Percentiles rank a stretch among this genome's conserved stretches.
These are phyloP conservation scores for Paramyrothecium roridum DNA, from an alignment of 2,329 filamentous ascomycete genomes.

Conservation along the genomic window DNA sequence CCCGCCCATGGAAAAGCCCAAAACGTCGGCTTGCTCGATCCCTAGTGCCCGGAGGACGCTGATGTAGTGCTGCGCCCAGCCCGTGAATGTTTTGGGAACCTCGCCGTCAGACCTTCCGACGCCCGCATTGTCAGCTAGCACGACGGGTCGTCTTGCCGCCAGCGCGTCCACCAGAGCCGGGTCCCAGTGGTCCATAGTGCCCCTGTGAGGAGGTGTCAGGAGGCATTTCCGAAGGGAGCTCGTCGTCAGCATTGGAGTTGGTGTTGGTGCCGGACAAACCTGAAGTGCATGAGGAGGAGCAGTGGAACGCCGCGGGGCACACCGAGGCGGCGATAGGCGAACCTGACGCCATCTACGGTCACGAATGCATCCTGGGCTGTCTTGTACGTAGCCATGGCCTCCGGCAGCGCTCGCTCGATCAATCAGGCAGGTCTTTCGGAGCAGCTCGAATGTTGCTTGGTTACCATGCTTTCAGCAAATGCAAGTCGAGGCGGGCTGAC, in stretches of 20 bases:
- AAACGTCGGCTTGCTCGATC: constrained; percentile 36
- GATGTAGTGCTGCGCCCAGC: constrained; percentile 29
- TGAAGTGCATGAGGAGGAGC: constrained; percentile 26
- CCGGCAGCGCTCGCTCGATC: not conserved
- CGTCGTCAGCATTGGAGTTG: not conserved
- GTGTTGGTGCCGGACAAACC: constrained; percentile 15
- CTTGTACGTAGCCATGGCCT: constrained; percentile 24
- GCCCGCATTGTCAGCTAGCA: constrained; percentile 46
- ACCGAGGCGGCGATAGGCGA: constrained; percentile 28
- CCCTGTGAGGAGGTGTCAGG: too few relatives aligned
- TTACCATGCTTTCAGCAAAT: not conserved
- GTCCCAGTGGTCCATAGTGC: constrained; percentile 38
- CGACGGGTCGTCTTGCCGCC: constrained; percentile 34
- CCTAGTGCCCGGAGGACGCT: constrained; percentile 33
- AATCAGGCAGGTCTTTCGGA: not conserved
- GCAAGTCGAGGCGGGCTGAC: not conserved
- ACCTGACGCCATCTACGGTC: constrained; percentile 23
- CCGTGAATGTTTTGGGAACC: constrained; percentile 28
- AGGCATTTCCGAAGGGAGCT: too few relatives aligned
- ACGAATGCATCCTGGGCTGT: constrained; percentile 22
- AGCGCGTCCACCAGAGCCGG: constrained; percentile 42
- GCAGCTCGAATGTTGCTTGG: too few relatives aligned
- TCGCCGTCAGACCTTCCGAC: constrained; percentile 40
- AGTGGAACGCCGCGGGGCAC: constrained; percentile 23
- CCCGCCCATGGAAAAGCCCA: constrained; percentile 51